phyloP scores from a whole-genome alignment of 495 filamentous ascomycete genomes.

The Penicillium parvum region DNA sequence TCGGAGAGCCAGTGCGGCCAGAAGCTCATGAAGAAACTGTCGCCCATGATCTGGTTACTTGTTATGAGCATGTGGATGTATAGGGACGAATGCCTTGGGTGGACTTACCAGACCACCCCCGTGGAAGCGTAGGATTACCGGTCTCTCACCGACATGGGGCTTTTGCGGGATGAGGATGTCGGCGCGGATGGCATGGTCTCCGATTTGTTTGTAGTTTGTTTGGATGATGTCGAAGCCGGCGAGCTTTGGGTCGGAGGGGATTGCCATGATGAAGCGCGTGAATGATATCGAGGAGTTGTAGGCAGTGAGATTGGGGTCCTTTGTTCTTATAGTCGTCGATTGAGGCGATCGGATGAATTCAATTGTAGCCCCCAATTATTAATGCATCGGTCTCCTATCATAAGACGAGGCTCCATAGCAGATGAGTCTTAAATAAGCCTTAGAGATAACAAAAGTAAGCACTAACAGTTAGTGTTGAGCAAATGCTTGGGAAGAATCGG shows the following conservation, averaged over 20 bases:
- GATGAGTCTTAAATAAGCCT: too few relatives aligned
- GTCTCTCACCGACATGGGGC: constrained; percentile 16
- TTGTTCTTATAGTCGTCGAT: not conserved
- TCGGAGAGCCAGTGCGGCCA: constrained; percentile 31
- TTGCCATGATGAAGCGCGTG: not conserved
- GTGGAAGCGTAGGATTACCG: constrained; percentile 29
- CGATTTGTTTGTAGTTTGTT: constrained; percentile 28
- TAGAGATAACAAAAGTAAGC: too few relatives aligned
- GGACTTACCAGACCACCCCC: constrained; percentile 33
- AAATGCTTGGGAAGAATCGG: too few relatives aligned
- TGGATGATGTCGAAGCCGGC: constrained; percentile 28
- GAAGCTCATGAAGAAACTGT: constrained; percentile 28
- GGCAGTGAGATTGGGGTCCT: not conserved
- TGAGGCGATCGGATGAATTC: not conserved
- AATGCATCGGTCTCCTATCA: not conserved
- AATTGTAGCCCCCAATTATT: not conserved
- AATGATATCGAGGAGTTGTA: not conserved
- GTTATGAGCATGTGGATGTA: not conserved
- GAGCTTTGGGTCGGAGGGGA: constrained; percentile 17
- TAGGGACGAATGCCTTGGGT: not conserved
- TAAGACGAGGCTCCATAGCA: not conserved
- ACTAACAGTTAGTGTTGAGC: too few relatives aligned
- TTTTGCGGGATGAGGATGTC: constrained; percentile 31
- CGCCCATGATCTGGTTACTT: constrained; percentile 23
- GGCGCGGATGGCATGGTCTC: constrained; percentile 28